Evolutionary conservation across 208 protist species (phyloP).

Genomic region (Acanthamoeba castellanii): DNA sequence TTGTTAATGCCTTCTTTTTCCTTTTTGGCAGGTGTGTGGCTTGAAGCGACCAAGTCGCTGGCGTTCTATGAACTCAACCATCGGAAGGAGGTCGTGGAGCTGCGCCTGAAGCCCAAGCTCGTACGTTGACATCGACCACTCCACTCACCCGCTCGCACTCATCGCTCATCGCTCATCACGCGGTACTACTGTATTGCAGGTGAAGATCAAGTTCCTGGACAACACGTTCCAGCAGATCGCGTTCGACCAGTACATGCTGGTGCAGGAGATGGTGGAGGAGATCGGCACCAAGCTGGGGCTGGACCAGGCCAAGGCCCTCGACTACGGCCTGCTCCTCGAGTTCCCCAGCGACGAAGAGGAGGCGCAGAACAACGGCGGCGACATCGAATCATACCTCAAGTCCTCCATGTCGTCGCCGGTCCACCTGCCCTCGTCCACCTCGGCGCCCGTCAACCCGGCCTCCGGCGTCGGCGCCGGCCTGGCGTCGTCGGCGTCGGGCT

Average conservation of each 20-base stretch:
- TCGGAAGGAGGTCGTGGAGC: constrained; percentile 27
- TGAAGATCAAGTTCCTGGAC: constrained; percentile 72
- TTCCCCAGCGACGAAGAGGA: constrained; percentile 13
- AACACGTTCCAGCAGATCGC: constrained; percentile 71
- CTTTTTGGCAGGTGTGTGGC: constrained; percentile 13
- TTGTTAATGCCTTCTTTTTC: background rate
- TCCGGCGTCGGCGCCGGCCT: background rate
- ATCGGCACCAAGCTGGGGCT: constrained; percentile 58
- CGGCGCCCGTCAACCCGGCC: background rate
- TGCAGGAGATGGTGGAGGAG: constrained; percentile 63
- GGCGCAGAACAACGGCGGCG: background rate
- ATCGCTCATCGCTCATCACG: background rate
- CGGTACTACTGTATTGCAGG: background rate
- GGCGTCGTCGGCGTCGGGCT: background rate
- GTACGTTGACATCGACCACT: background rate
- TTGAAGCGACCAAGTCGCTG: constrained; percentile 63
- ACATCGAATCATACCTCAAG: background rate
- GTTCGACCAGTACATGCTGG: constrained; percentile 44
- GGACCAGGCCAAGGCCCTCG: background rate
- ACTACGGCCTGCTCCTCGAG: constrained; percentile 62
- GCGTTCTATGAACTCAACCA: constrained; percentile 65
- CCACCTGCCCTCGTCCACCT: constrained; percentile 13
- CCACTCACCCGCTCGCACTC: background rate
- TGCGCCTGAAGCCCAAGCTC: constrained; percentile 57
- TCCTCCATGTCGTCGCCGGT: background rate